Evolutionary conservation across 2,329 filamentous ascomycete species (phyloP), one percentile per base, ranked within the genome.

Genomic region (Ophiostoma sp.): DNA sequence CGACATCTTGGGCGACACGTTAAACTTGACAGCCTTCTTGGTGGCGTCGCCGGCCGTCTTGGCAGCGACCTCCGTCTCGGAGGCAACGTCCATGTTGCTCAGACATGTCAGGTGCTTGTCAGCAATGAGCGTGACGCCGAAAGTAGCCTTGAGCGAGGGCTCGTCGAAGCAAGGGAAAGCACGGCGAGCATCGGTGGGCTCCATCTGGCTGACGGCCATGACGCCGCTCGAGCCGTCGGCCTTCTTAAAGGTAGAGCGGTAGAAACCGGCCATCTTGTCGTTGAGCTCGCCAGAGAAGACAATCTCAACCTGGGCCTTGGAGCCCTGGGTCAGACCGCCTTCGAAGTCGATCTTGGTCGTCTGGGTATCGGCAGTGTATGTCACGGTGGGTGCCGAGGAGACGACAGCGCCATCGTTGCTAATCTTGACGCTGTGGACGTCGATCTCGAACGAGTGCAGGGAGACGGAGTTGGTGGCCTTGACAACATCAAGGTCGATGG

Each of bases 161-260:
- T 98, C 95, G 76, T 98, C 94, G 78, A 97, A 97, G 80, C 94
- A 97, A 60, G 94, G 94, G 81, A 98, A 96, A 6, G 94, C 93
- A 74, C 93, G 86, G 74, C 94, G 87, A 71, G 92, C 93, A 80
- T 98, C 94, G 14, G 94, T 97, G 52, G 94, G 89, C 81, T 98
- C 94, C 91, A 98, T 96, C 82, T 98, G 94, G 18, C 92, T 92
- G 40, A 93, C 94, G 41, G 93, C 94, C 76, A 98, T 84, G 77
- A 93, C 90, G 73, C 90, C 91, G 69, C 89, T 88, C 70, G 86
- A 87, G 52, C 94, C 94, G 75, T 95, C 87, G 65, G 86, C 80
- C 70, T 87, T 88, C 82, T 95, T 96, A 83, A 94, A 98, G 6
- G 92, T 96, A 1, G 93, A 97, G 69, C 94, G 84, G 80, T 94